These are phyloP conservation scores for Sonneratia caseolaris DNA, from an alignment of 345 rosid genomes.

Conservation along the genomic window DNA sequence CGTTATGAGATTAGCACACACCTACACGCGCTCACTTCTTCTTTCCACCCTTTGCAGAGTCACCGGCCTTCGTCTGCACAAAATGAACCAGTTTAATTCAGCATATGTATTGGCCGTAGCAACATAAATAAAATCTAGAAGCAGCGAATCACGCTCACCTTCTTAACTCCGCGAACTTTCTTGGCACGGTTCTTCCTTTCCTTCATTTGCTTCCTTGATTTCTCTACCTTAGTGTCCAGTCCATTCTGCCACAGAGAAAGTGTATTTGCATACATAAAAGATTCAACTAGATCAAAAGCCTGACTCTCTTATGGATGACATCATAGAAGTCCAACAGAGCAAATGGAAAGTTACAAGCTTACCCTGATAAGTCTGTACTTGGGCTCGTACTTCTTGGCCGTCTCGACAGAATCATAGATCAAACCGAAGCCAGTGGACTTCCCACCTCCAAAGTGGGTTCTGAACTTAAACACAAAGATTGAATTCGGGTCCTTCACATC, in stretches of 20 bases:
- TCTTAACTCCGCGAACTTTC: conserved; percentile 49
- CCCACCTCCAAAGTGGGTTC: conserved; percentile 98
- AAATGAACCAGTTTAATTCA: background rate
- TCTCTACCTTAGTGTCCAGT: conserved; percentile 35
- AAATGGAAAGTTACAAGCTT: conserved; percentile 8
- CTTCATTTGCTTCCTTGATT: conserved; percentile 45
- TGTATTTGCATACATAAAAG: background rate
- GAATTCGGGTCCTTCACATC: conserved; percentile 87
- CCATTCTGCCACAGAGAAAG: conserved; percentile 27
- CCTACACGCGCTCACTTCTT: conserved; percentile 28
- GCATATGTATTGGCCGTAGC: background rate
- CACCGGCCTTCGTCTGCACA: conserved; percentile 41
- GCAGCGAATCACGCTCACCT: conserved; percentile 16
- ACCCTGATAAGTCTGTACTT: conserved; percentile 98
- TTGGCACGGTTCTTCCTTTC: conserved; percentile 45
- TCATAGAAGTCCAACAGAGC: no score
- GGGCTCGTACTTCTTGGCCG: conserved; percentile 90
- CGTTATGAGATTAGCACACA: background rate
- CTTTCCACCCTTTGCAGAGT: conserved; percentile 43
- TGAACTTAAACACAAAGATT: conserved; percentile 90
- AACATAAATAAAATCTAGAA: background rate
- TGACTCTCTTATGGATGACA: background rate
- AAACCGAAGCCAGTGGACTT: conserved; percentile 95
- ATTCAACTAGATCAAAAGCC: background rate
- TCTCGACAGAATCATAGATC: conserved; percentile 85